Percentiles rank a stretch among this genome's conserved stretches.
These are phyloP conservation scores for Potentilla sterilis DNA, from an alignment of 306 rosid species.

Conservation along the genomic window DNA sequence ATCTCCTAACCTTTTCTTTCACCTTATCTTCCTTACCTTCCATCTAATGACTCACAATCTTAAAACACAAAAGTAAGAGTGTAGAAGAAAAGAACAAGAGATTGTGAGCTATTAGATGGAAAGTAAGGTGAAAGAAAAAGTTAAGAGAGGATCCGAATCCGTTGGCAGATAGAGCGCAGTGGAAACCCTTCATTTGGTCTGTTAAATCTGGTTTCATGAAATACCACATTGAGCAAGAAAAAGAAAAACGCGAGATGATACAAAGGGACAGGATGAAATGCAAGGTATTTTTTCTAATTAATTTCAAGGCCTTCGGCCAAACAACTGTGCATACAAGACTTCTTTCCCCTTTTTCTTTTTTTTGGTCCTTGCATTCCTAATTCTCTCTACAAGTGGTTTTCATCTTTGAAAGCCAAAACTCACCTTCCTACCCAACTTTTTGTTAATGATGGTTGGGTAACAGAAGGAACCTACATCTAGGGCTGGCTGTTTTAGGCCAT, in stretches of 20 bases:
- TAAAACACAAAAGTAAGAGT: too few species aligned
- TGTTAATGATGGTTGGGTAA: slow-evolving; percentile 56
- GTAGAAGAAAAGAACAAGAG: too few species aligned
- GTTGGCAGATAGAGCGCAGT: not conserved
- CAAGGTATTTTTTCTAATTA: slow-evolving; percentile 14
- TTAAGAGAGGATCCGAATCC: too few species aligned
- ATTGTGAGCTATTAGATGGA: too few species aligned
- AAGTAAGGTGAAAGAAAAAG: too few species aligned
- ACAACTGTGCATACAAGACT: slow-evolving; percentile 33
- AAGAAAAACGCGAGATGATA: not conserved
- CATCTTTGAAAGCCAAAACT: slow-evolving; percentile 66
- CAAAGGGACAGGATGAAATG: slow-evolving; percentile 2
- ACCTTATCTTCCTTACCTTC: too few species aligned
- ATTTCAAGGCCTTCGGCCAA: slow-evolving; percentile 85
- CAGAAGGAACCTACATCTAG: slow-evolving; percentile 58
- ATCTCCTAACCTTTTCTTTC: too few species aligned
- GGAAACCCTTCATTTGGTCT: not conserved
- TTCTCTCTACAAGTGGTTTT: slow-evolving; percentile 67
- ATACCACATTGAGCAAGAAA: not conserved
- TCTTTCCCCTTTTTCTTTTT: not conserved
- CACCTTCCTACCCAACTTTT: slow-evolving; percentile 50
- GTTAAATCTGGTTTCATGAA: not conserved
- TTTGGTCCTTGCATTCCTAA: slow-evolving; percentile 26
- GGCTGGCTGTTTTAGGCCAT: slow-evolving; percentile 37
- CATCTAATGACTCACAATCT: too few species aligned